Percentiles rank a stretch among this genome's conserved stretches.
These are phyloP conservation scores for Hericium rajendrae DNA, from an alignment of 768 basidiomycete species.

Conservation along the genomic window DNA sequence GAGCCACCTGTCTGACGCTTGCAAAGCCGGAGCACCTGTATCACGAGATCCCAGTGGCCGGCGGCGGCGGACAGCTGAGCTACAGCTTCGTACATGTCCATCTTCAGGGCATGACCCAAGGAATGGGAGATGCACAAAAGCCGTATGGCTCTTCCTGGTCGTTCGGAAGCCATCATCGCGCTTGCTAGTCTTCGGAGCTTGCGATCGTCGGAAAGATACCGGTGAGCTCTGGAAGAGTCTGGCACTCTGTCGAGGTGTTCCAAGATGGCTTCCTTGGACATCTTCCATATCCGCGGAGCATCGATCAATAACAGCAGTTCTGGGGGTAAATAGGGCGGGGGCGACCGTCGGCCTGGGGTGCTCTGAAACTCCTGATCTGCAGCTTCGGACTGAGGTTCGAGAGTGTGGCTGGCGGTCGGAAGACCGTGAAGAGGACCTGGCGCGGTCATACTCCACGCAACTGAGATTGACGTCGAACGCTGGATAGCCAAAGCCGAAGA, in stretches of 20 bases:
- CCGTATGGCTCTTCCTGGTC: slow-evolving; percentile 32
- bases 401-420: not conserved
- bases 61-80: slow-evolving; percentile 37
- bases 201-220: slow-evolving; percentile 8
- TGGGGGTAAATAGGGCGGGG: not conserved
- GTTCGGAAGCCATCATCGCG: not conserved
- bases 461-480: not conserved
- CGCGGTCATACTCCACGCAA: not conserved
- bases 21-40: slow-evolving; percentile 39
- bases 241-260: not conserved
- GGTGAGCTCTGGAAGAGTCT: not conserved
- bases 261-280: not conserved
- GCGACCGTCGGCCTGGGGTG: not conserved
- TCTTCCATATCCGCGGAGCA: not conserved
- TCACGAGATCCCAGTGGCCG: slow-evolving; percentile 42
- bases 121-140: slow-evolving; percentile 38
- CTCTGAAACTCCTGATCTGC: not conserved
- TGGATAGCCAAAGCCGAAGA: slow-evolving; percentile 1
- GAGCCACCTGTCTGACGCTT: slow-evolving; percentile 37
- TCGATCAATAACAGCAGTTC: not conserved
- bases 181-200: slow-evolving; percentile 7
- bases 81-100: slow-evolving; percentile 49
- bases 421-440: not conserved
- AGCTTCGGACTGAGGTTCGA: too few species aligned
- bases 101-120: slow-evolving; percentile 40